phyloP scores from a whole-genome alignment of 768 basidiomycete genomes.

The Tylopilus cervinicoccineus region DNA sequence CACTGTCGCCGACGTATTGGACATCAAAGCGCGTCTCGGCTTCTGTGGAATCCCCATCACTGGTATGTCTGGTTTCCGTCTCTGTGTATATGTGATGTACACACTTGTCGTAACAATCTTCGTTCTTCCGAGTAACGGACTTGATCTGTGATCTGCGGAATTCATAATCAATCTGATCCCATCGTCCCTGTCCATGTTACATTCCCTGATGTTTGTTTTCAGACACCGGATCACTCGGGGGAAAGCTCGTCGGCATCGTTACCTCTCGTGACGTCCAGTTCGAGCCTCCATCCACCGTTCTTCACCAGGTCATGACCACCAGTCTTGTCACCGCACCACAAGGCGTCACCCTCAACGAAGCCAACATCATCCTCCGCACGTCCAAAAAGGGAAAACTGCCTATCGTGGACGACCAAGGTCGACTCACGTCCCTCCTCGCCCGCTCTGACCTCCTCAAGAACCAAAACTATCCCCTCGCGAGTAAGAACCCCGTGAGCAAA shows the following conservation, averaged over 20 bases:
- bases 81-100: constrained; percentile 41
- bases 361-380: constrained; percentile 91
- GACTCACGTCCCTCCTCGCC: constrained; percentile 81
- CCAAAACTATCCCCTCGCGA: constrained; percentile 92
- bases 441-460: constrained; percentile 98
- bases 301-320: constrained; percentile 87
- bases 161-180: constrained; percentile 22
- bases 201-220: constrained; percentile 18
- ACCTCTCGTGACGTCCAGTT: constrained; percentile 97
- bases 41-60: constrained; percentile 98
- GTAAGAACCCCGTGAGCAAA: constrained; percentile 86
- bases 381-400: constrained; percentile 99
- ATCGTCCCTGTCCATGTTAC: constrained; percentile 1
- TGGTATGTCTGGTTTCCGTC: constrained; percentile 51
- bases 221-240: constrained; percentile 86
- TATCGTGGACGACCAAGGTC: constrained; percentile 62
- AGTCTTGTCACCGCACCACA: constrained; percentile 80
- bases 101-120: constrained; percentile 58
- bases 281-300: constrained; percentile 57
- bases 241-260: constrained; percentile 94
- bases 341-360: constrained; percentile 87
- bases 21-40: constrained; percentile 87
- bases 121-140: constrained; percentile 84
- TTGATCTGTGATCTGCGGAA: constrained; percentile 73
- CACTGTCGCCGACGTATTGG: constrained; percentile 83